Evolutionary conservation across 441 rosid species (phyloP), one percentile per base, ranked within the genome.

Genomic region (Erodium trifolium): DNA sequence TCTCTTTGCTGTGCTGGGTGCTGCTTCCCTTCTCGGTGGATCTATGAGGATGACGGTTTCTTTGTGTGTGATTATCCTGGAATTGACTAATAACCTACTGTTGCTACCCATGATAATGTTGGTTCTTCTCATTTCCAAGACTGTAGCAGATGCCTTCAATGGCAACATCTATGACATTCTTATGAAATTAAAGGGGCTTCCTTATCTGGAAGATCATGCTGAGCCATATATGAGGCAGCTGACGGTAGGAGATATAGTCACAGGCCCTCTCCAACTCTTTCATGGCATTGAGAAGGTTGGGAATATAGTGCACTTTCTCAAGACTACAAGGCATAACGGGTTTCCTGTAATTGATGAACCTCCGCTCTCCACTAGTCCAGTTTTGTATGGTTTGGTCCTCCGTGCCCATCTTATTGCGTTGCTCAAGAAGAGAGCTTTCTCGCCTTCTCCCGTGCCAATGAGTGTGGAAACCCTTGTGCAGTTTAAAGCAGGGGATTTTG

Each of bases 31-130:
- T 79, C 90, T 87, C 29, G 92, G 92, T 67, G 88, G 88, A 66
- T 85, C 92, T 39, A 87, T 87, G 92, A 85, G 92, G 68, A 87
- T 86, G 92, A 87, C 92, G 0, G 92, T 87, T 68, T 87, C 92
- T 69, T 76, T 87, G 2, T 87, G 92, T 74, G 81, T 87, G 35
- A 87, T 87, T 68, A 82, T 87, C 9, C 87, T 87, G 16, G 92
- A 86, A 64, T 88, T 86, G 70, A 87, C 92, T 23, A 85, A 86
- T 17, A 81, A 86, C 39, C 78, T 87, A 55, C 75, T 81, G 6
- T 68, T 87, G 80, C 86, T 87, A 35, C 92, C 92, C 7, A 70
- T 87, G 73, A 89, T 86, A 43, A 87, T 87, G 92, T 68, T 87
- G 27, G 27, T 23, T 23, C 27, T 23, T 23, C 27, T 23, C 2